Evolutionary conservation across 768 basidiomycete species (phyloP).

Genomic region (Trametes meyenii): DNA sequence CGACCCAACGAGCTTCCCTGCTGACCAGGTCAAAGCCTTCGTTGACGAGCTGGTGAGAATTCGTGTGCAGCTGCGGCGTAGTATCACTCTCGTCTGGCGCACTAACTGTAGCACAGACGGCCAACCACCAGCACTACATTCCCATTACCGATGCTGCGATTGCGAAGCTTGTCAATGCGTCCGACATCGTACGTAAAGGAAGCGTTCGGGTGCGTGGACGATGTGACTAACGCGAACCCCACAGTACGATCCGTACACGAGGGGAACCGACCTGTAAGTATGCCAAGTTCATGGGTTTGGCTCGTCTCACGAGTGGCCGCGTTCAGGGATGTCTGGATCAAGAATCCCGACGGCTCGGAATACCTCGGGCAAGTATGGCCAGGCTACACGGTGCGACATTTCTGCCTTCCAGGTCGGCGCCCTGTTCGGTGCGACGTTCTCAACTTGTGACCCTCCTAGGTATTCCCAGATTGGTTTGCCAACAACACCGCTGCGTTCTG

Average conservation of each 20-base stretch:
- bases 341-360: conserved; percentile 71
- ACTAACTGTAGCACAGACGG: conserved; percentile 32
- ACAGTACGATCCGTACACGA: conserved; percentile 69
- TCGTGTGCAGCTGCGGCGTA: conserved; percentile 12
- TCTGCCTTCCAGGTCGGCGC: background rate
- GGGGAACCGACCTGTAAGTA: conserved; percentile 59
- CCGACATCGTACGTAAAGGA: conserved; percentile 56
- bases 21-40: conserved; percentile 53
- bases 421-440: conserved; percentile 12
- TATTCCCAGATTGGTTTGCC: conserved; percentile 66
- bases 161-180: conserved; percentile 55
- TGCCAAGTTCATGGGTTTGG: background rate
- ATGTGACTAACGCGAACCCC: background rate
- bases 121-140: conserved; percentile 59
- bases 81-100: background rate
- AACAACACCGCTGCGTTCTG: conserved; percentile 57
- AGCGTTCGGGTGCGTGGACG: background rate
- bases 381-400: conserved; percentile 58
- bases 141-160: conserved; percentile 73
- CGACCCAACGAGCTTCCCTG: conserved; percentile 66
- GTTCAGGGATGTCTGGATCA: conserved; percentile 67
- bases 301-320: background rate
- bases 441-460: conserved; percentile 33
- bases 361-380: conserved; percentile 82
- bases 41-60: conserved; percentile 61